These are phyloP conservation scores for Artemisia tridentata DNA, from an alignment of 129 eudicot species.

Conservation along the genomic window DNA sequence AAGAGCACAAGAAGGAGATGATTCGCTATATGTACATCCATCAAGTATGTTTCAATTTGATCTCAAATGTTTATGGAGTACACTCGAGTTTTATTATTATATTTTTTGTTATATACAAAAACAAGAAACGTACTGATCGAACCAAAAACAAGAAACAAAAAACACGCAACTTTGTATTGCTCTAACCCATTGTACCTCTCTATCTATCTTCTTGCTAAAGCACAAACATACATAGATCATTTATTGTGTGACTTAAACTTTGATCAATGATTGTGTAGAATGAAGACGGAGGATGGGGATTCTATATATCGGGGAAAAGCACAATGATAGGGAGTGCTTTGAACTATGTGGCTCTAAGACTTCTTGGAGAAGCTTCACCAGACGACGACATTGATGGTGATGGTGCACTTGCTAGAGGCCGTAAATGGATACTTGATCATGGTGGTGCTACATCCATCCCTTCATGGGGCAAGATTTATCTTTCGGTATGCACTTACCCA, in stretches of 20 bases:
- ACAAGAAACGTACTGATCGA: neutral
- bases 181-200: too few species aligned
- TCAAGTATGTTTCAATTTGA: conserved; percentile 22
- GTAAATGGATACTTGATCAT: conserved; percentile 32
- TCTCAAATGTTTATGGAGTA: too few species aligned
- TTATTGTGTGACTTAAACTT: neutral
- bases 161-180: too few species aligned
- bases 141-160: neutral
- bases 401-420: conserved; percentile 27
- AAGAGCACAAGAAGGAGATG: conserved; percentile 38
- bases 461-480: conserved; percentile 35
- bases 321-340: conserved; percentile 33
- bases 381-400: conserved; percentile 10
- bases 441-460: conserved; percentile 34
- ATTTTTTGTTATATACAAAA: neutral
- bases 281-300: conserved; percentile 43
- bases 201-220: too few species aligned
- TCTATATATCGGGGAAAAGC: conserved; percentile 26
- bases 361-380: conserved; percentile 28
- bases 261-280: conserved; percentile 20
- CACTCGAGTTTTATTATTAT: too few species aligned
- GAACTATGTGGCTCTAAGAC: conserved; percentile 31
- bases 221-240: too few species aligned
- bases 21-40: conserved; percentile 37
- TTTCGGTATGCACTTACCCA: conserved; percentile 16